Percentiles rank a stretch among this genome's conserved stretches.
These are phyloP conservation scores for Capronia americana DNA, from an alignment of 2,329 filamentous ascomycete genomes.

Conservation along the genomic window DNA sequence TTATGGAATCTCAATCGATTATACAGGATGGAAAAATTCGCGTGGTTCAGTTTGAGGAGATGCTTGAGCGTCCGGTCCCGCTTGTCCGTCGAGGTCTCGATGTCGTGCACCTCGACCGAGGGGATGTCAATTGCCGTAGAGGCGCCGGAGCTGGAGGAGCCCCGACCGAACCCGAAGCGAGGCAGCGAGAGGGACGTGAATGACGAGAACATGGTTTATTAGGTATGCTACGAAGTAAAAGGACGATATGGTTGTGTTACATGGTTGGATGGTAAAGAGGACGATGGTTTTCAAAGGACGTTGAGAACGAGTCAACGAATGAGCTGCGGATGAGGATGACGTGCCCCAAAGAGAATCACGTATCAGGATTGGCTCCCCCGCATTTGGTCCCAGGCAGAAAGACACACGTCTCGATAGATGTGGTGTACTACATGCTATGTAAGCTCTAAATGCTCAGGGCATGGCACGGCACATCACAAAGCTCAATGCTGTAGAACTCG, in stretches of 20 bases:
- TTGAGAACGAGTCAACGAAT: background rate
- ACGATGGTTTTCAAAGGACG: background rate
- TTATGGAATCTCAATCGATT: constrained; percentile 79
- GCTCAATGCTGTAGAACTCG: background rate
- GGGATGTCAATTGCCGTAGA: constrained; percentile 57
- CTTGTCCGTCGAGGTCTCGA: constrained; percentile 81
- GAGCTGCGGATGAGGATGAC: background rate
- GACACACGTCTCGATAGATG: background rate
- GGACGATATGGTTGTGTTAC: background rate
- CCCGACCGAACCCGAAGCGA: constrained; percentile 30
- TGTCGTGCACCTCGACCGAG: constrained; percentile 74
- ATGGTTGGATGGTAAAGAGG: background rate
- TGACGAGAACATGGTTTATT: constrained; percentile 22
- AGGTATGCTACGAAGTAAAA: background rate
- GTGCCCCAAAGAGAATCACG: background rate
- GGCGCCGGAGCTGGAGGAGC: constrained; percentile 15
- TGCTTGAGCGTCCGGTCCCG: constrained; percentile 85
- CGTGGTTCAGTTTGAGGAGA: constrained; percentile 87
- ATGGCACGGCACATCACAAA: no score
- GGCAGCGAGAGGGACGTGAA: constrained; percentile 30
- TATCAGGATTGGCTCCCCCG: constrained; percentile 16
- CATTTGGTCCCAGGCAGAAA: background rate
- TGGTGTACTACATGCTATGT: no score
- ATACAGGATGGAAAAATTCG: constrained; percentile 83
- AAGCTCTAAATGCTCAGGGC: no score